Base-by-base conservation (phyloP, 768 basidiomycete genomes). In the Neoboletus subvelutipes region DNA sequence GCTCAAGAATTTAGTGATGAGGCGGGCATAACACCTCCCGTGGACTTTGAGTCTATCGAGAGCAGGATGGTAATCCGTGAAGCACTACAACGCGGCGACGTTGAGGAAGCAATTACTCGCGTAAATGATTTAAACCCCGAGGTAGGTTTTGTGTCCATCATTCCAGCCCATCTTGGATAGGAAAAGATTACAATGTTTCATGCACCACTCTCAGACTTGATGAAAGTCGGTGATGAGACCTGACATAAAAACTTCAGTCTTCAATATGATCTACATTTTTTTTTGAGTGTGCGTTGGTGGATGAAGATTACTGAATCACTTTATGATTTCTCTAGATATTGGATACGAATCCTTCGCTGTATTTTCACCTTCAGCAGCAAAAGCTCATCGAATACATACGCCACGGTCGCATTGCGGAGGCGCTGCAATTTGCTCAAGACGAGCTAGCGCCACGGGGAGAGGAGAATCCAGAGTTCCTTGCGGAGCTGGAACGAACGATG, bases 91-190 rank as follows among this genome's bases (percentile, higher is more conserved):
- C 84, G 92, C 36, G 97, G 97, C 6, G 89, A 98, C 66, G 90
- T 98, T 17, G 92, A 95, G 69, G 92, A 93, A 60, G 97, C 97
- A 24, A 96, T 98, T 56, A 86, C 89, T n/a, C 80, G 89, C 41
- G 92, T 97, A 39, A 98, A 98, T 65, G 96, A 98, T 72, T 73
- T 98, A 63, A 93, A 98, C 71, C 92, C 94, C 29, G 95, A 98
- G 87, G 97, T 98, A 75, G 77, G 92, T 74, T 33, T 65, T 36
- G 15, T 42, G 59, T 54, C 54, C 54, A 13, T 65, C 37, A 34
- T 47, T 37, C 0, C 22, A 24, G 26, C 47, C 45, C 24, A 9
- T 49, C 43, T 33, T 41, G 42, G 53, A 52, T 58, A 41, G 69
- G 72, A 77, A 73, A 91, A 78, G 94, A 96, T 96, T 94, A 88